Conservation (phyloP, 495 filamentous ascomycete species). For the Aspergillus sclerotiicarbonarius region DNA sequence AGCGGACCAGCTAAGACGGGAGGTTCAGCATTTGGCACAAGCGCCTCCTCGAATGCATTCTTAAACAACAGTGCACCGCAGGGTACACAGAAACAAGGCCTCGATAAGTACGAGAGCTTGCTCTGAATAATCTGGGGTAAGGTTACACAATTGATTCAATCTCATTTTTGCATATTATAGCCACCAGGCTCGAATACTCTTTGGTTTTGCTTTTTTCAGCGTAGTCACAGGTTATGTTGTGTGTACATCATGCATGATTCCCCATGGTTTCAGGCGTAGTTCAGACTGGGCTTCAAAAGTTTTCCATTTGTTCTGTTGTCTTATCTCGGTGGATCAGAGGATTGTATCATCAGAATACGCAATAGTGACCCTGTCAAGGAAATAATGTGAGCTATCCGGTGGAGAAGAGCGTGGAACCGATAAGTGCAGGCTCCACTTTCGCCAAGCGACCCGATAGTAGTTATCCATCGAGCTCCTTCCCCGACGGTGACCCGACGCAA, state of each 20-base stretch:
- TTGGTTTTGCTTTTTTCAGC: background rate
- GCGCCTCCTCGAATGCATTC: conserved; percentile 15
- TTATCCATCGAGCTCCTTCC: background rate
- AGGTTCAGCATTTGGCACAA: conserved; percentile 19
- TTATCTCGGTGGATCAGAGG: background rate
- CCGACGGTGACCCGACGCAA: conserved; percentile 8
- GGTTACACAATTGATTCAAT: conserved; percentile 1
- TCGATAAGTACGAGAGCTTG: conserved; percentile 82
- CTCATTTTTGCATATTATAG: conserved; percentile 12
- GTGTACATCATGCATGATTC: conserved; percentile 14
- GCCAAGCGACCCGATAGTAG: conserved; percentile 13
- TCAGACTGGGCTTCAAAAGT: background rate
- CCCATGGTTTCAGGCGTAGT: background rate
- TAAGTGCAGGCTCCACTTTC: conserved; percentile 9
- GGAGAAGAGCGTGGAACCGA: background rate
- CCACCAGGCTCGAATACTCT: background rate
- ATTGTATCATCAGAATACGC: background rate
- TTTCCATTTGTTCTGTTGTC: background rate
- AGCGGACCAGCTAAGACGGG: conserved; percentile 11
- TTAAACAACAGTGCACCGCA: conserved; percentile 22
- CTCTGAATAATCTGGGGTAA: conserved; percentile 43
- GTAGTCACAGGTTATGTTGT: background rate
- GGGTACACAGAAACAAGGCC: conserved; percentile 45
- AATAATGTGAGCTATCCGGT: background rate
- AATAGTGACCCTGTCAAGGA: background rate